Conservation (phyloP, 768 basidiomycete species). For the Clathrus columnatus region DNA sequence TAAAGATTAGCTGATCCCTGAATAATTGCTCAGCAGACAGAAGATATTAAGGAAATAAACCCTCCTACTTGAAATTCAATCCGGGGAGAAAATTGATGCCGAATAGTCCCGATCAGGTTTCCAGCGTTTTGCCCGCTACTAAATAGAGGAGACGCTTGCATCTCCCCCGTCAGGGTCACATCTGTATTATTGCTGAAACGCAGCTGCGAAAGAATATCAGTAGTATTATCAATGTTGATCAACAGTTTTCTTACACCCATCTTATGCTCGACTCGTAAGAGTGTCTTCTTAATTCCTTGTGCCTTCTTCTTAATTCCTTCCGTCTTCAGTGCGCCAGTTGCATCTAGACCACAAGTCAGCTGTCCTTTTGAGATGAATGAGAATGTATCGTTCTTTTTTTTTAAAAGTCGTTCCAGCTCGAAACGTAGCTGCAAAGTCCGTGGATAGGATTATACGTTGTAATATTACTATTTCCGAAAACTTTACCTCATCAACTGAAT, state of each 20-base stretch:
- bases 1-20: conserved; percentile 35
- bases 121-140: conserved; percentile 16
- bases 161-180: conserved; percentile 31
- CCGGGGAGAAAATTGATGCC: conserved; percentile 68
- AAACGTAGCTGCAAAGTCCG: not conserved
- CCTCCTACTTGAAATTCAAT: conserved; percentile 33
- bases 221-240: not conserved
- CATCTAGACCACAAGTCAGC: not conserved
- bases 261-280: conserved; percentile 1
- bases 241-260: not conserved
- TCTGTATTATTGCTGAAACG: conserved; percentile 5
- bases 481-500: conserved; percentile 8
- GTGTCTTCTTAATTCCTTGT: not conserved
- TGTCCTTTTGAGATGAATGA: not conserved
- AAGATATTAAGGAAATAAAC: too few relatives aligned
- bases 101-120: conserved; percentile 58
- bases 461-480: not conserved
- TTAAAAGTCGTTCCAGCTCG: conserved; percentile 3
- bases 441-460: not conserved
- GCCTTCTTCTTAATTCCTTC: not conserved
- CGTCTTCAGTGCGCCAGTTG: not conserved
- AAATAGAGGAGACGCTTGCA: conserved; percentile 15
- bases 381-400: not conserved
- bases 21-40: conserved; percentile 14
- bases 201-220: not conserved